A percentile compares a stretch with the other conserved stretches of the same genome.
Conservation (phyloP, 176 grass and related monocot species). For the Guadua angustifolia region DNA sequence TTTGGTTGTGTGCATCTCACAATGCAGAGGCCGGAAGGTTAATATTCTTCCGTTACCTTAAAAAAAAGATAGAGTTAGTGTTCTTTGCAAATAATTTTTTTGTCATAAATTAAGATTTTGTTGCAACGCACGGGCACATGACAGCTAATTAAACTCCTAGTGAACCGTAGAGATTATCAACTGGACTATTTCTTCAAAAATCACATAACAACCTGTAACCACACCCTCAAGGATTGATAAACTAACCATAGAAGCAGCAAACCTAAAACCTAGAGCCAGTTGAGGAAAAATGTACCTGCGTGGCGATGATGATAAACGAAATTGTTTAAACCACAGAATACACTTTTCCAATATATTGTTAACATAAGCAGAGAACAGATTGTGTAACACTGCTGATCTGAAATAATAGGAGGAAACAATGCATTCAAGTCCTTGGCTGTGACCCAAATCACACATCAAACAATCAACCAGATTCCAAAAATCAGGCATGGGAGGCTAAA, state of each 20-base stretch:
- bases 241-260: background rate
- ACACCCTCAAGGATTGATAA: background rate
- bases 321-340: background rate
- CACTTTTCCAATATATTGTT: background rate
- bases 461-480: background rate
- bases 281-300: background rate
- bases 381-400: background rate
- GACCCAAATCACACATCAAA: conserved; percentile 1
- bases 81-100: too few species aligned
- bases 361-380: background rate
- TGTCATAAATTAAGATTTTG: too few species aligned
- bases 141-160: background rate
- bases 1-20: too few species aligned
- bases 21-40: too few species aligned
- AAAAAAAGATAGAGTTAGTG: too few species aligned
- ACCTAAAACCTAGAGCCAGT: background rate
- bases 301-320: background rate
- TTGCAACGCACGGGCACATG: too few species aligned
- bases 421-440: background rate
- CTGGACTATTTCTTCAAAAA: background rate
- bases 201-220: background rate
- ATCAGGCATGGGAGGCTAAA: background rate
- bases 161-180: background rate
- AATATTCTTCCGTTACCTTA: too few species aligned
- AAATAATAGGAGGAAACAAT: background rate